Base-by-base conservation (phyloP, 768 basidiomycete genomes). In the Clathrus columnatus region DNA sequence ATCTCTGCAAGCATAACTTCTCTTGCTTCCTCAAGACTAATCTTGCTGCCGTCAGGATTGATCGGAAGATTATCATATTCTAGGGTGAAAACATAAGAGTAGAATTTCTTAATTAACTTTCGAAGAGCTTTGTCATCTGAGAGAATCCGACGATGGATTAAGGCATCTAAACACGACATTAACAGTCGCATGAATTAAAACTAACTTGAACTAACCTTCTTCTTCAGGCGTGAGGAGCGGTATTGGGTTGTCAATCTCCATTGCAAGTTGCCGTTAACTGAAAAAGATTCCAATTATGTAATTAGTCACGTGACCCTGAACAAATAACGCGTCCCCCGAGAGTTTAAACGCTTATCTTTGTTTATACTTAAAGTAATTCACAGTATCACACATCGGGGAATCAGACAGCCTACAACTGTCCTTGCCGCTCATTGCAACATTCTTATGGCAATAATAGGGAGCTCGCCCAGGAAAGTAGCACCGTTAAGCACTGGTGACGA, bases 1-100 rank as follows among this genome's bases (percentile, higher is more conserved):
- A 92, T 68, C 67, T 92, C 90, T 26, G 89, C 75, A 51, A 91
- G 66, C 64, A 91, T 87, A 0, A 85, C 82, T 57, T 91, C 88
- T 29, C 86, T 70, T 50, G 87, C 85, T 69, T 91, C 87, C 27
- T 86, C 82, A 2, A 81, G 70, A 2, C 69, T 67, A 4, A 69
- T 59, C 51, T 51, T 65, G 50, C 61, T 60, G 56, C 62, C 49
- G 61, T 71, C 51, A 56, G 62, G 52, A 53, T 59, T 48, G 57
- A 61, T 44, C 66, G 61, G 21, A 65, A 57, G 32, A 72, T 67
- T 21, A 76, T 67, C 18, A 17, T 75, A 61, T 65, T 81, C 74
- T 17, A 81, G 77, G 4, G 82, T 70, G 4, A 81, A 73, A 17
- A 81, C 75, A 61, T 89, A 90, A 58, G 72, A 76, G 72, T 87